These are phyloP conservation scores for Jasminum sambac DNA, from an alignment of 257 asterid species.

Conservation along the genomic window DNA sequence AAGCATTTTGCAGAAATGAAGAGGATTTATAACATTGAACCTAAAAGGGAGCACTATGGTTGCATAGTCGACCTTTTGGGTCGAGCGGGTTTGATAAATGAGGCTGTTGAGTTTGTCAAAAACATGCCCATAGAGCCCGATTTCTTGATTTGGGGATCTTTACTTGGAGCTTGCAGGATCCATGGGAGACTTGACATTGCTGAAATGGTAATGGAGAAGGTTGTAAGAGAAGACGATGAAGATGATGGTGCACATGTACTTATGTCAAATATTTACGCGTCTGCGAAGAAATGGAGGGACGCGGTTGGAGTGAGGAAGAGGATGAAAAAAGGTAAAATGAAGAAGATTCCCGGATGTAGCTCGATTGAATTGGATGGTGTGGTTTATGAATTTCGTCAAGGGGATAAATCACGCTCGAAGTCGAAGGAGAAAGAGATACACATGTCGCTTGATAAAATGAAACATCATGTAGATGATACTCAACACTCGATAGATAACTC, in stretches of 20 bases:
- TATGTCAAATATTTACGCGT: slow-evolving; percentile 43
- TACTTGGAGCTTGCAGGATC: slow-evolving; percentile 40
- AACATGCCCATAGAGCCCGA: slow-evolving; percentile 37
- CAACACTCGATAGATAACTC: not conserved
- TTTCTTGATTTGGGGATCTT: slow-evolving; percentile 32
- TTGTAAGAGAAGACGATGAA: slow-evolving; percentile 25
- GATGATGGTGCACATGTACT: slow-evolving; percentile 31
- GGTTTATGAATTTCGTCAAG: slow-evolving; percentile 35
- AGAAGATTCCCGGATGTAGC: slow-evolving; percentile 47
- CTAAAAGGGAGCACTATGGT: slow-evolving; percentile 41
- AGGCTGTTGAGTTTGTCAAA: slow-evolving; percentile 32
- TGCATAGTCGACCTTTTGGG: slow-evolving; percentile 44
- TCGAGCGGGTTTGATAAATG: slow-evolving; percentile 32
- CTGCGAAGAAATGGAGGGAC: slow-evolving; percentile 35
- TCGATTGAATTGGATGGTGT: slow-evolving; percentile 42
- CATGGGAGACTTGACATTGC: slow-evolving; percentile 37
- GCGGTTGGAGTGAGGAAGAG: slow-evolving; percentile 23
- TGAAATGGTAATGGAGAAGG: slow-evolving; percentile 28
- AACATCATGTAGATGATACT: slow-evolving; percentile 16
- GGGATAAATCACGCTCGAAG: slow-evolving; percentile 34
- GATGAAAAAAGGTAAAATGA: slow-evolving; percentile 31
- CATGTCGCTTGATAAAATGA: slow-evolving; percentile 14
- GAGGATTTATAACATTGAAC: slow-evolving; percentile 28
- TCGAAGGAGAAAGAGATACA: slow-evolving; percentile 29
- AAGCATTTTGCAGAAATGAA: slow-evolving; percentile 33